Evolutionary conservation across 805 yeast species (phyloP), one percentile per base, ranked within the genome.

Genomic region (Dipodascopsis tothii): DNA sequence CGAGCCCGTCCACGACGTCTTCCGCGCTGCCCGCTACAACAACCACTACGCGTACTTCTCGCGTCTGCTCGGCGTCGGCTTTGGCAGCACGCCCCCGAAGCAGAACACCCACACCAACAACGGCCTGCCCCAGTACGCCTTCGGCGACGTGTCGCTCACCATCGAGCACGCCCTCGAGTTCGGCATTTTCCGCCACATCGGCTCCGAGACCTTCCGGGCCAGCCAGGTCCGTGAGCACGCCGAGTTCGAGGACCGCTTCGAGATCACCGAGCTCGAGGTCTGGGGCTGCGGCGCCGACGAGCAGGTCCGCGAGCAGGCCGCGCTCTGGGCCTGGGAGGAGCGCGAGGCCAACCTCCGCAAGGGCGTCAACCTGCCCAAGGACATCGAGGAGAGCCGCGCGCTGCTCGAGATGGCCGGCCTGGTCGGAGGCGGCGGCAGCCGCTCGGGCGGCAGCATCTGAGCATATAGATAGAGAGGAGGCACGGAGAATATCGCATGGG

Each of bases 321-420:
- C 74, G 55, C 74, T 74, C 47, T 83, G 95, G 92, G 87, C 81
- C 55, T 87, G 96, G 96, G 96, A 90, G 59, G 82, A 81, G 57
- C 69, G 77, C 39, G 95, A 86, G 59, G 94, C 94, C 0, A 74
- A 78, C 54, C 80, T 86, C 30, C 69, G 96, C 41, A 82, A 81
- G 55, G 70, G 75, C 22, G 74, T 87, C 2, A 85, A 87, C 56
- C 52, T 80, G 25, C 70, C 73, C 41, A 74, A 73, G 52, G 83
- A 84, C 1, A 50, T 55, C 9, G 62, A 56, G 20, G 96, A 88
- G 55, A 95, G 86, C 41, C 64, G 86, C 6, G 94, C 95, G 0
- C 67, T 88, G 38, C 64, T 88, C 50, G 96, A 87, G 54, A 73
- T 88, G 85, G 96, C 85, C 0, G 81, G 82, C 0, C 45, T 77